Base-by-base conservation (phyloP, 1,284 basidiomycete species). In the Trametes versicolor region DNA sequence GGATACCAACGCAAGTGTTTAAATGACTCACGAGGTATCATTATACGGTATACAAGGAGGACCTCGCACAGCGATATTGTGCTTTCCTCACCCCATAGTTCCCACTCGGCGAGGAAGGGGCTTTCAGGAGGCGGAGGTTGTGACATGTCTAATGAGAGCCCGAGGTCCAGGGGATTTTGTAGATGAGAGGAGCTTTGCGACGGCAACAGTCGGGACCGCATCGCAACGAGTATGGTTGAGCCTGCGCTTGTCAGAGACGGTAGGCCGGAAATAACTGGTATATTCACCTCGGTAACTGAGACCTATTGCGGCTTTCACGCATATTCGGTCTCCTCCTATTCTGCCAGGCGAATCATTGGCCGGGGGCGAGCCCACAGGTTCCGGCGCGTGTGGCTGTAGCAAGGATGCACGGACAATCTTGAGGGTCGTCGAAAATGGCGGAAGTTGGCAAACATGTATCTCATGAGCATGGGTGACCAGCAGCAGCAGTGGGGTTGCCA, bases 21-120 rank as follows among this genome's bases (percentile, higher is more conserved):
- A 9, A 2, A 10, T 17, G 37, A 49, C 70, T 39, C 58, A 71
- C 72, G 62, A 15, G 58, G 57, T 9, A 45, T 32, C 15, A 17
- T 29, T 6, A 63, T 85, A 81, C 66, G 67, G 60, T 82, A 83
- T 34, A 79, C 77, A 15, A 90, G 74, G 51, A 81, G 82, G 10
- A 91, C 81, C 75, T 90, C 88, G 60, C 83, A 87, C 7, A 93
- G 65, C 45, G 90, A 85, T 65, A 93, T 85, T 8, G 75, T 80
- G 13, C 80, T 77, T 60, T 90, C 88, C 71, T 91, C 89, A 1
- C 85, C 85, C 79, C 86, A 87, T 48, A 80, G 77, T 58, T 90
- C 88, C 83, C 86, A 91, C 61, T 87, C 85, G 8, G 80, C 73
- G 23, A 78, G 76, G 69, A 52, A 76, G 65, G 58, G 77, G 72